phyloP scores from a whole-genome alignment of 805 yeast genomes.

The Cyberlindnera lachancei region DNA sequence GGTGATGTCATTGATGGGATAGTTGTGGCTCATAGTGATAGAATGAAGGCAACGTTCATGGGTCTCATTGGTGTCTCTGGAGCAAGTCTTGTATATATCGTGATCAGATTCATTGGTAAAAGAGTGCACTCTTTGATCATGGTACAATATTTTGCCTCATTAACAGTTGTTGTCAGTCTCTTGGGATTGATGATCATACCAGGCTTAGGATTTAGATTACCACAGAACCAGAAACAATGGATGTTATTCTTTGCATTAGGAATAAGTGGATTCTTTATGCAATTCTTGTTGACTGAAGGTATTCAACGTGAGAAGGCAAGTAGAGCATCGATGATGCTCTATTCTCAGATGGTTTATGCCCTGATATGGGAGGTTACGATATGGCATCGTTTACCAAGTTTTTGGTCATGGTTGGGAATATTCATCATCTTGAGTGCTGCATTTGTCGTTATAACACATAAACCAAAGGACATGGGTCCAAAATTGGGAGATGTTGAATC shows the following conservation, averaged over 20 bases:
- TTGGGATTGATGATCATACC: conserved; percentile 49
- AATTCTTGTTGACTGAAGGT: conserved; percentile 72
- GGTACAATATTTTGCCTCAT: conserved; percentile 68
- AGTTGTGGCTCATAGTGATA: conserved; percentile 40
- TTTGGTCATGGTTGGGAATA: conserved; percentile 65
- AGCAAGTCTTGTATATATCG: conserved; percentile 60
- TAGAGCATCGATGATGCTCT: conserved; percentile 65
- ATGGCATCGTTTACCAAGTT: conserved; percentile 68
- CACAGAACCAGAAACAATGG: conserved; percentile 64
- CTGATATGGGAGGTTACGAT: conserved; percentile 63
- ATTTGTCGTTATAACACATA: conserved; percentile 45
- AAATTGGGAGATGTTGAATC: conserved; percentile 49
- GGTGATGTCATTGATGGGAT: conserved; percentile 16
- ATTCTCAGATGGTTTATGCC: conserved; percentile 74
- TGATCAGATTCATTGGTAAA: conserved; percentile 68
- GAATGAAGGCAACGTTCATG: conserved; percentile 55
- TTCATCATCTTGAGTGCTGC: conserved; percentile 62
- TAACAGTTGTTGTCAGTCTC: conserved; percentile 48
- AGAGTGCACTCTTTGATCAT: conserved; percentile 74
- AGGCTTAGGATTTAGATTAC: conserved; percentile 49
- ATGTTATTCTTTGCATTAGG: conserved; percentile 54
- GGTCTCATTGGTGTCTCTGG: conserved; percentile 66
- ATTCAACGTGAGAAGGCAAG: conserved; percentile 77
- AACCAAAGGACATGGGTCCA: conserved; percentile 26
- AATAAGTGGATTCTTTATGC: conserved; percentile 75